Base-by-base conservation (phyloP, 306 rosid genomes). In the Pyrus pyrifolia region DNA sequence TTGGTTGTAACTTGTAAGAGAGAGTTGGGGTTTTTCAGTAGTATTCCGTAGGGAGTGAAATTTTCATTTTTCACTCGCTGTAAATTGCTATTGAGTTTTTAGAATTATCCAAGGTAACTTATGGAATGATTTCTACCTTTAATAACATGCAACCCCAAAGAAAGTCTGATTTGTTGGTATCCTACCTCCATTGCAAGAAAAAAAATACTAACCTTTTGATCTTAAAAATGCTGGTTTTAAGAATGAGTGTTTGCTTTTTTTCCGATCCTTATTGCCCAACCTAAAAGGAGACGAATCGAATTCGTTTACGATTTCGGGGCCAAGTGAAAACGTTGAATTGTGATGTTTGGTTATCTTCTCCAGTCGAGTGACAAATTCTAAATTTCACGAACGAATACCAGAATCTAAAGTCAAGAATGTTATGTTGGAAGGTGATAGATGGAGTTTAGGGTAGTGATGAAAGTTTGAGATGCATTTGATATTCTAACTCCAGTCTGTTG, bases 51-150 rank as follows among this genome's bases (percentile, higher is more conserved):
- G 68, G 19, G 8, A 45, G 84, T 79, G 82, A 66, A 68, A 61
- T 14, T 76, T 40, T 27, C 25, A 55, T 51, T 81, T 73, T 69
- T 66, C 52, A 81, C 68, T 57, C 67, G 27, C 38, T 87, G 89
- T 87, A 88, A 70, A 87, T 85, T 81, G 78, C 75, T 60, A 66
- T 60, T 76, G 55, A 46, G 30, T 74, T 21, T 17, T 40, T 3
- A 60, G 15, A 30, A 22, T 70, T 72, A 55, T 72, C 67, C 73
- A 59, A 64, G 21, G 11, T 17, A 63, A 64, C 62, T 44, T 58
- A 25, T 76, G 60, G 44, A 65, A 71, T 49, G 68, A 40, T 60
- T 23, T 42, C 31, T 17, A 27, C 68, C 59, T 60, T 38, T 44
- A 18, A 5, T 23, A 23, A 42, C 51, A 3, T 60, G 51, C 6